Percentiles rank a stretch among this genome's conserved stretches.
These are phyloP conservation scores for Trametes gibbosa DNA, from an alignment of 768 basidiomycete species.

Conservation along the genomic window DNA sequence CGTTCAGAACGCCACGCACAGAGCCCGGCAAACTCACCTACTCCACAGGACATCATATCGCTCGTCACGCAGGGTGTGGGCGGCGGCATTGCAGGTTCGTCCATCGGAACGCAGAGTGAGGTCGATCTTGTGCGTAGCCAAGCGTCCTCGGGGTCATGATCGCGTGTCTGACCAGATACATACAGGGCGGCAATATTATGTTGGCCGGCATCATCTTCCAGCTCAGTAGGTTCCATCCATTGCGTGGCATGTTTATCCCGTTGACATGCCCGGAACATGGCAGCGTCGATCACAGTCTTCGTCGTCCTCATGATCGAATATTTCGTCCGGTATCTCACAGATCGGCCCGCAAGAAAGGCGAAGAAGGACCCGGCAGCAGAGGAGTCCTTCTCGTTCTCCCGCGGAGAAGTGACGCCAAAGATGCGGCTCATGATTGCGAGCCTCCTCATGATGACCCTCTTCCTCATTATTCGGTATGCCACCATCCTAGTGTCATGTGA, in stretches of 20 bases:
- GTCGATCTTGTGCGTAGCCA: not conserved
- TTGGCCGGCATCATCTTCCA: conserved; percentile 52
- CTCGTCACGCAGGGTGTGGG: conserved; percentile 64
- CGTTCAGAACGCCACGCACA: too few species aligned
- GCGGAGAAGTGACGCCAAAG: not conserved
- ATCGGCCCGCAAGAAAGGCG: not conserved
- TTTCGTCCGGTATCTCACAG: conserved; percentile 3
- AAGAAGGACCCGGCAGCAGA: not conserved
- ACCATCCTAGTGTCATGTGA: not conserved
- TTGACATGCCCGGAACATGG: not conserved
- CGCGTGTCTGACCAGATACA: not conserved
- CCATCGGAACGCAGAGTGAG: conserved; percentile 15
- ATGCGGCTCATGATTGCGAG: conserved; percentile 6
- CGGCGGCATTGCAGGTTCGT: conserved; percentile 47
- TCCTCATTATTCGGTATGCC: conserved; percentile 18
- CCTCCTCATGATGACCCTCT: conserved; percentile 1
- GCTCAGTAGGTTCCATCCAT: conserved; percentile 15
- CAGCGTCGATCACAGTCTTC: conserved; percentile 15
- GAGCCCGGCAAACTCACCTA: not conserved
- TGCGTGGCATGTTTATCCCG: not conserved
- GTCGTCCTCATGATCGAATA: conserved; percentile 1
- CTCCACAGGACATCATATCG: conserved; percentile 48
- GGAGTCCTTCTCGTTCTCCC: not conserved
- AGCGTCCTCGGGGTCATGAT: not conserved
- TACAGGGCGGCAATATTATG: conserved; percentile 27